Evolutionary conservation across 352 stramenopile species (phyloP).

Genomic region (Phytophthora cactorum): DNA sequence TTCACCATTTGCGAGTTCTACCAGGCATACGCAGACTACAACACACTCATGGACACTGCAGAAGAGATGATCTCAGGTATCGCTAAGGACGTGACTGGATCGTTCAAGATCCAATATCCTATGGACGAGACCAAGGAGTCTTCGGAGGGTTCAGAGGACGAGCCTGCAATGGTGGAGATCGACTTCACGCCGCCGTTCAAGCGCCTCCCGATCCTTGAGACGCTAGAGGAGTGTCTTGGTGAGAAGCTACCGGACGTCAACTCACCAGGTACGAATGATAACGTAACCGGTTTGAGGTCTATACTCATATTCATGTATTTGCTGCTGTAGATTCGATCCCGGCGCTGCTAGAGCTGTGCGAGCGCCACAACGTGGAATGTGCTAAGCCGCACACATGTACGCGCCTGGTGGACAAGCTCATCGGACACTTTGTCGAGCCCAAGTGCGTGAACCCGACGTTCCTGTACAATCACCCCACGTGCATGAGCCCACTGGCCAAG

Average conservation of each 20-base stretch:
- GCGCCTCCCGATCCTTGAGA: conserved; percentile 96
- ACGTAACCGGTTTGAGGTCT: conserved; percentile 3
- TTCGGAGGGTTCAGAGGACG: conserved; percentile 17
- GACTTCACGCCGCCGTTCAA: conserved; percentile 99
- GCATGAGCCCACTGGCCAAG: conserved; percentile 97
- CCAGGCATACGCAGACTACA: conserved; percentile 98
- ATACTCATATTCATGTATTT: neutral
- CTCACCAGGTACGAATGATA: conserved; percentile 44
- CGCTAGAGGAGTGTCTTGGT: conserved; percentile 92
- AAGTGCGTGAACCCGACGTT: conserved; percentile 96
- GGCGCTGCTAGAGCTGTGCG: conserved; percentile 86
- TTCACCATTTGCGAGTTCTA: conserved; percentile 99
- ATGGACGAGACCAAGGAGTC: conserved; percentile 59
- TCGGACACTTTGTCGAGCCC: conserved; percentile 97
- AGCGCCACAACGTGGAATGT: conserved; percentile 92
- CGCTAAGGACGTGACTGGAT: conserved; percentile 96
- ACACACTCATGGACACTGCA: conserved; percentile 98
- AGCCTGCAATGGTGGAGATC: conserved; percentile 84
- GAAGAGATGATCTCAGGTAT: conserved; percentile 98
- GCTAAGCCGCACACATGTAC: conserved; percentile 93
- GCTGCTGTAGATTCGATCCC: conserved; percentile 55
- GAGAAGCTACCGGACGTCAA: conserved; percentile 77
- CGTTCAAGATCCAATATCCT: conserved; percentile 96
- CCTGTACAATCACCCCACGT: conserved; percentile 97
- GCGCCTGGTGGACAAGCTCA: conserved; percentile 97